Percentiles rank a stretch among this genome's conserved stretches.
These are phyloP conservation scores for Cercophora samala DNA, from an alignment of 495 filamentous ascomycete species.

Conservation along the genomic window DNA sequence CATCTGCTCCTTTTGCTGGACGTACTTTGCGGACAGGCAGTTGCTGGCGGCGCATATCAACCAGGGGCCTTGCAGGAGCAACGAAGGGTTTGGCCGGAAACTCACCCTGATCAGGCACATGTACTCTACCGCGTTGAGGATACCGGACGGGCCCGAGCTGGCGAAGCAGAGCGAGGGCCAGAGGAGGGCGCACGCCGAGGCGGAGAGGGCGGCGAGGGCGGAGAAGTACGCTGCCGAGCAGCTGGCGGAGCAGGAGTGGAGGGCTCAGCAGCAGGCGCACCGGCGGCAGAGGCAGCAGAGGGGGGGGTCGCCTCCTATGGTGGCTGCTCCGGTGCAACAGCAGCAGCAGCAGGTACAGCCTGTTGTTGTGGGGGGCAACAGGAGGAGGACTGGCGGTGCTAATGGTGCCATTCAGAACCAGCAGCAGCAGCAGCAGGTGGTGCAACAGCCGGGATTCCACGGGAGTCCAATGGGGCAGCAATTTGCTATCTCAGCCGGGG, in stretches of 20 bases:
- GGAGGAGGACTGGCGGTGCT: neutral
- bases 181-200: conserved; percentile 9
- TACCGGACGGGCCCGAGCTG: conserved; percentile 3
- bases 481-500: neutral
- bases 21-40: conserved; percentile 11
- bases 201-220: conserved; percentile 8
- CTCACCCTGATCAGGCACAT: conserved; percentile 12
- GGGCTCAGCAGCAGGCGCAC: conserved; percentile 6
- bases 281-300: conserved; percentile 5
- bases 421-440: neutral
- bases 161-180: neutral
- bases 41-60: conserved; percentile 9
- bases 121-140: conserved; percentile 10
- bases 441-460: neutral
- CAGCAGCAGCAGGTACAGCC: neutral
- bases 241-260: conserved; percentile 7
- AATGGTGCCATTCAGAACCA: neutral
- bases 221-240: conserved; percentile 10
- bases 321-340: neutral
- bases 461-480: neutral
- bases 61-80: conserved; percentile 13
- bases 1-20: conserved; percentile 20
- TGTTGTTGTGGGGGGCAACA: neutral
- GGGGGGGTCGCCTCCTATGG: neutral
- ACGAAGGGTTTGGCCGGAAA: conserved; percentile 10